Conservation (phyloP, 495 filamentous ascomycete species). For the Polyplosphaeria fusca region DNA sequence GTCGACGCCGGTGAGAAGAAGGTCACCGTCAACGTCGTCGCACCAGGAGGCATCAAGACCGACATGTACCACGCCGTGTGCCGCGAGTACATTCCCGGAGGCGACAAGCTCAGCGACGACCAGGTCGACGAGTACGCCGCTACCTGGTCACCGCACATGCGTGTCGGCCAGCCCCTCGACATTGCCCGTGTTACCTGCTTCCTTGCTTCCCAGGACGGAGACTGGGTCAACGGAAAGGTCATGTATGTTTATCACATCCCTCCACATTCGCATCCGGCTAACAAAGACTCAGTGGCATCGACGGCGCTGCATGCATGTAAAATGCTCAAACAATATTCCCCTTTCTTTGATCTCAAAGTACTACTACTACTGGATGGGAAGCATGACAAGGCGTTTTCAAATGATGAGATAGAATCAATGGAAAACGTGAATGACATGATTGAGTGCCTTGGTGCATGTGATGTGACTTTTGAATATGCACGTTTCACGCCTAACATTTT, state of each 20-base stretch:
- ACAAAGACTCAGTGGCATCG: too few relatives aligned
- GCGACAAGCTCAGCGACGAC: conserved; percentile 48
- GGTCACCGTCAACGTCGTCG: conserved; percentile 65
- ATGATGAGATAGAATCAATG: background rate
- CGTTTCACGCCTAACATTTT: too few relatives aligned
- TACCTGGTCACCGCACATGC: conserved; percentile 56
- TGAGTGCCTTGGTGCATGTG: too few relatives aligned
- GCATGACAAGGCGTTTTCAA: conserved; percentile 21
- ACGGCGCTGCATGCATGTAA: conserved; percentile 35
- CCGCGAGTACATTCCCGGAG: conserved; percentile 62
- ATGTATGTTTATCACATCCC: too few relatives aligned
- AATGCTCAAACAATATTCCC: background rate
- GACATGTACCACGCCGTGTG: conserved; percentile 68
- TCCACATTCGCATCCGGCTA: too few relatives aligned
- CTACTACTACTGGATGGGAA: background rate
- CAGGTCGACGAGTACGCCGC: conserved; percentile 51
- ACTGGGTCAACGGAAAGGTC: conserved; percentile 64
- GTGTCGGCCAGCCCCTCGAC: conserved; percentile 61
- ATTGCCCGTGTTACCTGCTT: conserved; percentile 64
- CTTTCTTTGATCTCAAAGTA: background rate
- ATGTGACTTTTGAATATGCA: too few relatives aligned
- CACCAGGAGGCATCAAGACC: conserved; percentile 65
- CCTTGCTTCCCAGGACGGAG: conserved; percentile 62
- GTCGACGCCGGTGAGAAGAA: conserved; percentile 50
- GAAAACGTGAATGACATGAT: background rate